A percentile compares a stretch with the other conserved stretches of the same genome.
These are phyloP conservation scores for Globisporangium iwayamae DNA, from an alignment of 352 stramenopile species.

Conservation along the genomic window DNA sequence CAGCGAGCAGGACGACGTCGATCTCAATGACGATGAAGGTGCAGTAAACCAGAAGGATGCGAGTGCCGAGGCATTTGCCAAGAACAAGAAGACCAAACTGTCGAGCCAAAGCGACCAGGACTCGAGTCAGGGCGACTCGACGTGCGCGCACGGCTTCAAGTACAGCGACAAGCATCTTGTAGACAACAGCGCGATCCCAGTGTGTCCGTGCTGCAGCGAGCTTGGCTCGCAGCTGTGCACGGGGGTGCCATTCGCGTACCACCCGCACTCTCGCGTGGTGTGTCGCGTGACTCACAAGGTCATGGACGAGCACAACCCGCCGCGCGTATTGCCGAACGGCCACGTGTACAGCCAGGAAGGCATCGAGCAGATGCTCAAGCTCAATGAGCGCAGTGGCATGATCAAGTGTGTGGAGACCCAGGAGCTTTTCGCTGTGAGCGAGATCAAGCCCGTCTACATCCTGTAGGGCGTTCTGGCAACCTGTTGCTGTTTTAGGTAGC, in stretches of 20 bases:
- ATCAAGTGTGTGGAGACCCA: slow-evolving; percentile 77
- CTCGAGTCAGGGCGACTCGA: background rate
- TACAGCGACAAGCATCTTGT: slow-evolving; percentile 14
- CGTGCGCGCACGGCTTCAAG: background rate
- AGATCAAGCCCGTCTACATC: slow-evolving; percentile 81
- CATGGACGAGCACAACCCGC: slow-evolving; percentile 86
- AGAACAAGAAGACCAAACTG: slow-evolving; percentile 48
- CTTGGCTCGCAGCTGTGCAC: slow-evolving; percentile 56
- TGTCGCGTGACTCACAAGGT: slow-evolving; percentile 74
- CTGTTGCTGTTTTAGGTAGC: background rate
- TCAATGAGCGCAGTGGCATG: slow-evolving; percentile 32
- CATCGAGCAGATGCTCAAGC: slow-evolving; percentile 51
- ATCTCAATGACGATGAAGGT: slow-evolving; percentile 11
- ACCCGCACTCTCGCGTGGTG: slow-evolving; percentile 80
- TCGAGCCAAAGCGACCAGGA: slow-evolving; percentile 1
- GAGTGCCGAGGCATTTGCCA: slow-evolving; percentile 23
- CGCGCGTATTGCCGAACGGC: slow-evolving; percentile 75
- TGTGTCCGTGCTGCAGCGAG: slow-evolving; percentile 77
- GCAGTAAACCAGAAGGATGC: background rate
- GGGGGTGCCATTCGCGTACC: slow-evolving; percentile 67
- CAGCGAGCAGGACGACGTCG: slow-evolving; percentile 16
- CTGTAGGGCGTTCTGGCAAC: slow-evolving; percentile 23
- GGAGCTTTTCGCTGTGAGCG: slow-evolving; percentile 50
- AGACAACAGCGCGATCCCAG: slow-evolving; percentile 27
- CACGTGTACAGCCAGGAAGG: slow-evolving; percentile 80